phyloP scores from a whole-genome alignment of 129 eudicot genomes.

The Glebionis coronaria region DNA sequence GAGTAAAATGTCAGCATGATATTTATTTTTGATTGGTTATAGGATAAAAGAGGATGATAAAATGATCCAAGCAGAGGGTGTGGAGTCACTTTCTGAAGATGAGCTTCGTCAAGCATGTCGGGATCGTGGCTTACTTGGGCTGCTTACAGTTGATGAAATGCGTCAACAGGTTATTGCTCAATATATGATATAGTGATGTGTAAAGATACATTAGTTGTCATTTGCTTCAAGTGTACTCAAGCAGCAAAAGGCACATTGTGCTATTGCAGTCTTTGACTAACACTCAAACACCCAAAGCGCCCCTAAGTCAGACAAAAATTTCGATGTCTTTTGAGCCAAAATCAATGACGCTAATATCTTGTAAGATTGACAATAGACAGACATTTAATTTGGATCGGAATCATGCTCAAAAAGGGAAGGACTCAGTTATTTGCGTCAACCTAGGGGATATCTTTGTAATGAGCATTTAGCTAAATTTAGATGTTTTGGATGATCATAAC shows the following conservation, averaged over 20 bases:
- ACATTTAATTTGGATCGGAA: too few relatives aligned
- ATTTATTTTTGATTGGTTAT: background rate
- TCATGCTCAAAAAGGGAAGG: too few relatives aligned
- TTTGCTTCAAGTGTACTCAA: background rate
- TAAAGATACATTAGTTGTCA: background rate
- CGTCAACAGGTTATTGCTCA: slow-evolving; percentile 46
- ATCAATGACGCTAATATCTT: background rate
- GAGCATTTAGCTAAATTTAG: background rate
- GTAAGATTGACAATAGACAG: too few relatives aligned
- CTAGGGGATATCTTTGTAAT: too few relatives aligned
- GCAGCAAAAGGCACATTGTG: background rate
- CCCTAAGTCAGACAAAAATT: background rate
- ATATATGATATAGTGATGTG: background rate
- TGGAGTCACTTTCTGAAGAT: slow-evolving; percentile 55
- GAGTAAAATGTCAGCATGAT: background rate
- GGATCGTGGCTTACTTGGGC: slow-evolving; percentile 59
- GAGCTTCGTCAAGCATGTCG: slow-evolving; percentile 68
- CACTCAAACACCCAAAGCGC: background rate
- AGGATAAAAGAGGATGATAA: slow-evolving; percentile 65
- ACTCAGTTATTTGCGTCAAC: too few relatives aligned
- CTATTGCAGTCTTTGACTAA: background rate
- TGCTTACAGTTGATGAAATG: slow-evolving; percentile 59
- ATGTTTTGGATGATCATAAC: background rate
- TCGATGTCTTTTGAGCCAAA: background rate
- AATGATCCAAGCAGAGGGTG: slow-evolving; percentile 59